phyloP scores from a whole-genome alignment of 305 asterid species.

The Ilex paraguariensis region DNA sequence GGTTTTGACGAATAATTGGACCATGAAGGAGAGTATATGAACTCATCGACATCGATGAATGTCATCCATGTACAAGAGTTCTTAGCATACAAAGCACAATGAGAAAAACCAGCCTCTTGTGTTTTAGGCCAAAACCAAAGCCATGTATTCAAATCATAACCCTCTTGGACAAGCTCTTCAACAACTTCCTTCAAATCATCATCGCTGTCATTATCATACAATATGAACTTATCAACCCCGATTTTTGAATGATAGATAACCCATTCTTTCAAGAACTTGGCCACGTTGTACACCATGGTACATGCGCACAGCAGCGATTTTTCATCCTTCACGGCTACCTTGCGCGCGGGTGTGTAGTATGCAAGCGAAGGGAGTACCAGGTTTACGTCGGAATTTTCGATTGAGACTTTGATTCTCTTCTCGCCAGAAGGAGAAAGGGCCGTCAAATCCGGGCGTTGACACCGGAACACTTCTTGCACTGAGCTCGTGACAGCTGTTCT shows the following conservation, averaged over 20 bases:
- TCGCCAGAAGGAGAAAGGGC: conserved; percentile 11
- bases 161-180: conserved; percentile 32
- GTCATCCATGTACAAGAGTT: conserved; percentile 75
- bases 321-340: conserved; percentile 10
- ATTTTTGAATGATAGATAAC: conserved; percentile 62
- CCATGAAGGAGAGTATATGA: conserved; percentile 72
- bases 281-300: conserved; percentile 77
- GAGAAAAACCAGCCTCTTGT: conserved; percentile 85
- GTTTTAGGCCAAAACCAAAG: conserved; percentile 91
- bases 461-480: conserved; percentile 83
- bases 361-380: conserved; percentile 62
- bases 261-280: conserved; percentile 69
- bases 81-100: conserved; percentile 47
- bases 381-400: conserved; percentile 37
- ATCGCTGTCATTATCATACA: conserved; percentile 81
- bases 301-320: conserved; percentile 63
- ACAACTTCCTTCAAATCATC: conserved; percentile 39
- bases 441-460: conserved; percentile 40
- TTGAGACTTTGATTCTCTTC: conserved; percentile 28
- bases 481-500: conserved; percentile 61
- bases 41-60: conserved; percentile 77
- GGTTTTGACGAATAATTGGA: neutral
- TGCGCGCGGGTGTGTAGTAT: conserved; percentile 51
- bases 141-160: conserved; percentile 42
- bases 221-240: conserved; percentile 62